Evolutionary conservation across 2,329 filamentous ascomycete species (phyloP).

Genomic region (Dactylellina haptotyla): DNA sequence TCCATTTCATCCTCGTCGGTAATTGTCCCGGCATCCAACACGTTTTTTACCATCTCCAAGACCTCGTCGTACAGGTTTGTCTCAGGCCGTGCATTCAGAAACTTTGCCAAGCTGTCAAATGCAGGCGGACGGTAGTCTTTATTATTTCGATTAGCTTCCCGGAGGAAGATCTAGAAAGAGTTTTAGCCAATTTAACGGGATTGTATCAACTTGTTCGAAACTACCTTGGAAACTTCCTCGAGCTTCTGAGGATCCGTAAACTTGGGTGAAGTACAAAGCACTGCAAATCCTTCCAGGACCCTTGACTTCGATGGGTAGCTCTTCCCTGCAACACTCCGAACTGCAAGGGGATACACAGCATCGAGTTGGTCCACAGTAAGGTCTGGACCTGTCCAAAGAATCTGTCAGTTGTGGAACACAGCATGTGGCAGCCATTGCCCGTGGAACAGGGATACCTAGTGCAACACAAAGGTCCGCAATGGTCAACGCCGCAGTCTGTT

Average conservation of each 20-base stretch:
- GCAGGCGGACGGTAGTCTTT: slow-evolving; percentile 81
- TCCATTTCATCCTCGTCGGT: slow-evolving; percentile 74
- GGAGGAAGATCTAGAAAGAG: slow-evolving; percentile 71
- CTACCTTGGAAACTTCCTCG: slow-evolving; percentile 59
- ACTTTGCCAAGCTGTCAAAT: slow-evolving; percentile 76
- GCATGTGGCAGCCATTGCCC: slow-evolving; percentile 41
- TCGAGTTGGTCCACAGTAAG: slow-evolving; percentile 71
- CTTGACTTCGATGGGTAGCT: slow-evolving; percentile 93
- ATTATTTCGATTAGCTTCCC: slow-evolving; percentile 93
- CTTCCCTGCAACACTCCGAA: slow-evolving; percentile 84
- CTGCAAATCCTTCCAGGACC: slow-evolving; percentile 80
- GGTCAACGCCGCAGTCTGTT: slow-evolving; percentile 85
- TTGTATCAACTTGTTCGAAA: slow-evolving; percentile 74
- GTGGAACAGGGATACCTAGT: slow-evolving; percentile 68
- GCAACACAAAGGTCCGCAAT: slow-evolving; percentile 78
- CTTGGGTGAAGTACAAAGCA: slow-evolving; percentile 65
- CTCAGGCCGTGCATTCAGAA: slow-evolving; percentile 74
- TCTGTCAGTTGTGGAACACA: slow-evolving; percentile 53
- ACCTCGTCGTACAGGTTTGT: slow-evolving; percentile 76
- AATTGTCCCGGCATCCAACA: slow-evolving; percentile 68
- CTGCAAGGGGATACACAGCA: slow-evolving; percentile 81
- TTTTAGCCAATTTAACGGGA: slow-evolving; percentile 54
- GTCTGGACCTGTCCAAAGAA: slow-evolving; percentile 63
- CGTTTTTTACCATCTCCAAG: slow-evolving; percentile 70
- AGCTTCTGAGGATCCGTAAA: slow-evolving; percentile 37